phyloP scores from a whole-genome alignment of 2,329 filamentous ascomycete genomes.

The Microsporum canis region DNA sequence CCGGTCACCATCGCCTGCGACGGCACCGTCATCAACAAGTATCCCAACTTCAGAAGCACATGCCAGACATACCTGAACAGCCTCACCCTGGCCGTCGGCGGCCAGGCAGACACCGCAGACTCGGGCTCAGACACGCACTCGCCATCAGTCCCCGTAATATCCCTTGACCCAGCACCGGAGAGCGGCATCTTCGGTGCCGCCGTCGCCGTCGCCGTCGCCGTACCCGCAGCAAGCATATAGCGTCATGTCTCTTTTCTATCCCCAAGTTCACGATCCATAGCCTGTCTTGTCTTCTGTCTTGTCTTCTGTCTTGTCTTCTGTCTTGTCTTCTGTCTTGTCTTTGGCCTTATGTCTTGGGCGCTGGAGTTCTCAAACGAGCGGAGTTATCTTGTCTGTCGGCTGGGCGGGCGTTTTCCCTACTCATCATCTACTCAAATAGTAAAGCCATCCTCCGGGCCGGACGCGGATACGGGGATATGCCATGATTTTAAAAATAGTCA shows the following conservation, averaged over 20 bases:
- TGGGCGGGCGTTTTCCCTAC: no score
- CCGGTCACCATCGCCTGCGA: constrained; percentile 40
- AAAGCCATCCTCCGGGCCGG: no score
- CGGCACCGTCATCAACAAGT: constrained; percentile 43
- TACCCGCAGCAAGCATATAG: not conserved
- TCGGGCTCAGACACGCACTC: not conserved
- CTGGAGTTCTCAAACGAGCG: no score
- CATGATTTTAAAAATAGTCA: no score
- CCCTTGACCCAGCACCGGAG: constrained; percentile 33
- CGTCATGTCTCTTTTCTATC: not conserved
- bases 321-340: no score
- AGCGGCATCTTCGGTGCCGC: constrained; percentile 38
- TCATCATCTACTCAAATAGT: no score
- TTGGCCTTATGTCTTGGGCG: no score
- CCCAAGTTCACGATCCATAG: not conserved
- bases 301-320: no score
- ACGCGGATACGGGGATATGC: no score
- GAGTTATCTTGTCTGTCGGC: no score
- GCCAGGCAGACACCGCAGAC: constrained; percentile 17
- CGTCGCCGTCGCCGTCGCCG: constrained; percentile 36
- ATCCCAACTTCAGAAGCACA: constrained; percentile 37
- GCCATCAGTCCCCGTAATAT: constrained; percentile 22
- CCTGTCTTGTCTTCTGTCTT: no score
- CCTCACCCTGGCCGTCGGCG: constrained; percentile 29
- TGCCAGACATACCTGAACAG: constrained; percentile 36